Evolutionary conservation across 2,329 filamentous ascomycete species (phyloP).

Genomic region (Scolecobasidium constrictum): DNA sequence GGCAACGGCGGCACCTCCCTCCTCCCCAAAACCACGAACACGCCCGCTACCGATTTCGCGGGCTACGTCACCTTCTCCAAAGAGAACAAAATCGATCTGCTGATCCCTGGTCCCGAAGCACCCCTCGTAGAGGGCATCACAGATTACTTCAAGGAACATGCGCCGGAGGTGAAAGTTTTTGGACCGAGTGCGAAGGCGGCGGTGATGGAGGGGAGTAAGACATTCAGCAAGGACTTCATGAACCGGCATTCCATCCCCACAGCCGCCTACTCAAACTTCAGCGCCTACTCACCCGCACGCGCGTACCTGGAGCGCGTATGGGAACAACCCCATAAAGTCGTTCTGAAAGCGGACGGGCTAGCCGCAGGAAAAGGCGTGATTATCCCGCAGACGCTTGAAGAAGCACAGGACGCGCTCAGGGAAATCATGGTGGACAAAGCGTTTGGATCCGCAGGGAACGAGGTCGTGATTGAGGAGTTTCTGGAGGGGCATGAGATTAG

Average conservation of each 20-base stretch:
- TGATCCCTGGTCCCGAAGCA: slow-evolving; percentile 84
- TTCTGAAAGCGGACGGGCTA: slow-evolving; percentile 88
- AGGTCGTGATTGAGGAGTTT: slow-evolving; percentile 93
- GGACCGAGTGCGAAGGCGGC: slow-evolving; percentile 79
- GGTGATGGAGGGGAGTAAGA: slow-evolving; percentile 90
- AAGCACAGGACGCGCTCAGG: slow-evolving; percentile 70
- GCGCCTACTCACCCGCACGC: slow-evolving; percentile 59
- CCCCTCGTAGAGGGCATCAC: slow-evolving; percentile 89
- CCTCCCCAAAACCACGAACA: slow-evolving; percentile 63
- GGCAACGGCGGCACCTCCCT: slow-evolving; percentile 81
- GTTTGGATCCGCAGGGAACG: slow-evolving; percentile 76
- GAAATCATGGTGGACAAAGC: slow-evolving; percentile 84
- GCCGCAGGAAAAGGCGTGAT: slow-evolving; percentile 95
- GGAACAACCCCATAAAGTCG: slow-evolving; percentile 29
- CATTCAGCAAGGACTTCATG: slow-evolving; percentile 98
- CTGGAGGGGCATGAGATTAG: slow-evolving; percentile 85
- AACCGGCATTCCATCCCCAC: slow-evolving; percentile 81
- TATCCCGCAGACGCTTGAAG: slow-evolving; percentile 68
- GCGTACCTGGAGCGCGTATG: slow-evolving; percentile 49
- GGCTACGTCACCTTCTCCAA: slow-evolving; percentile 66
- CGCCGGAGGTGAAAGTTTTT: slow-evolving; percentile 59
- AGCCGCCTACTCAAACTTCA: slow-evolving; percentile 83
- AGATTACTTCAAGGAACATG: slow-evolving; percentile 60
- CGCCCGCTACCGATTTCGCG: slow-evolving; percentile 68
- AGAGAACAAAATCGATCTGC: slow-evolving; percentile 64